Evolutionary conservation across 2,329 filamentous ascomycete genomes (phyloP).

Genomic region (Ceratocystiopsis brevicomis): DNA sequence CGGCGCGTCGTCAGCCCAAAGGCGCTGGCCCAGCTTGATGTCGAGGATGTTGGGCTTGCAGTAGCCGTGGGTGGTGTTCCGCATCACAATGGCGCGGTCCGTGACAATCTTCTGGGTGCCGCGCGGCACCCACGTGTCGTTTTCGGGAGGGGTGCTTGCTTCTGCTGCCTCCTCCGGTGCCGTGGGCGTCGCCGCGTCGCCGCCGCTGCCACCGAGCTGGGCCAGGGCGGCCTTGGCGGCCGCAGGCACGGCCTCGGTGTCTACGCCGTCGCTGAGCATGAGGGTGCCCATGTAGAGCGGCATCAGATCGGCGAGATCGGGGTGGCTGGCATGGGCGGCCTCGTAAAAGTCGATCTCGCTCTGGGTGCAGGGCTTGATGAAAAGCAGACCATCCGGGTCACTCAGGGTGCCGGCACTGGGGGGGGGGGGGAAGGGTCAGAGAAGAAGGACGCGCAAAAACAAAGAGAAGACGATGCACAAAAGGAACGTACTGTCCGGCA

Average conservation of each 20-base stretch:
- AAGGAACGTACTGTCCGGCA: conserved; percentile 57
- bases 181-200: conserved; percentile 23
- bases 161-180: no score
- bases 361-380: conserved; percentile 84
- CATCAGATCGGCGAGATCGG: conserved; percentile 61
- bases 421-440: background rate
- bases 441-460: no score
- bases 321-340: conserved; percentile 42
- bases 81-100: conserved; percentile 62
- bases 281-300: conserved; percentile 72
- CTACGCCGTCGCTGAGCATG: conserved; percentile 35
- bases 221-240: conserved; percentile 26
- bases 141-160: background rate
- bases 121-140: conserved; percentile 26
- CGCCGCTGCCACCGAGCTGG: conserved; percentile 24
- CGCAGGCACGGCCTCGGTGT: conserved; percentile 16
- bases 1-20: conserved; percentile 64
- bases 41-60: conserved; percentile 77
- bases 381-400: conserved; percentile 62
- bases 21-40: conserved; percentile 67
- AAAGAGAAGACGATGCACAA: conserved; percentile 21
- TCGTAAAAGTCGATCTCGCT: conserved; percentile 85
- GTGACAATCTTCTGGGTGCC: conserved; percentile 48
- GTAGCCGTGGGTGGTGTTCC: conserved; percentile 70
- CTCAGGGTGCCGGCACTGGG: conserved; percentile 74